phyloP scores from a whole-genome alignment of 257 asterid genomes.

The Nyctanthes arbortristis region DNA sequence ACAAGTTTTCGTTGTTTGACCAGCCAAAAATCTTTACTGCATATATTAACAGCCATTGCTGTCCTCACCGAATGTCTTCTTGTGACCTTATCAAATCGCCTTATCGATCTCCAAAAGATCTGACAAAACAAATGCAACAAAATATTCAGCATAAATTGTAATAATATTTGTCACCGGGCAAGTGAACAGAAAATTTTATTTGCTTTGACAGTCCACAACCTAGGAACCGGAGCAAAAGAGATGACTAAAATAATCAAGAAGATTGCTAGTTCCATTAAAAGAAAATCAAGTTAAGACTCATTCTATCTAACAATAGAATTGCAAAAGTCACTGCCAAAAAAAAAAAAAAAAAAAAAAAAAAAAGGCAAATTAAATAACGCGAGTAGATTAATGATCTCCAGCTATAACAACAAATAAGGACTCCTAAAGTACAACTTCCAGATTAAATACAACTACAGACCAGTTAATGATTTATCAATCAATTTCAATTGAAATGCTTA shows the following conservation, averaged over 20 bases:
- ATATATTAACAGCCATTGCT: slow-evolving; percentile 13
- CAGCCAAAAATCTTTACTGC: slow-evolving; percentile 2
- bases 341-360: too few relatives aligned
- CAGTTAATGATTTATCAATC: slow-evolving; percentile 13
- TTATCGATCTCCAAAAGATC: slow-evolving; percentile 78
- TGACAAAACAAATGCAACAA: slow-evolving; percentile 28
- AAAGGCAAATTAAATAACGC: too few relatives aligned
- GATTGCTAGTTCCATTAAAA: not conserved
- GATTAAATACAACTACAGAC: too few relatives aligned
- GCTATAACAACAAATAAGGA: too few relatives aligned
- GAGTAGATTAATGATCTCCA: not conserved
- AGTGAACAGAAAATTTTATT: too few relatives aligned
- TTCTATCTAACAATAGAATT: too few relatives aligned
- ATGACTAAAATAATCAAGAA: not conserved
- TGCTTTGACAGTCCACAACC: too few relatives aligned
- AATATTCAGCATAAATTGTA: slow-evolving; percentile 22
- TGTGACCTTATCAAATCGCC: slow-evolving; percentile 56
- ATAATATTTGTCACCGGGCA: not conserved
- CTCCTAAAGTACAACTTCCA: too few relatives aligned
- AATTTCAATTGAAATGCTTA: slow-evolving; percentile 11
- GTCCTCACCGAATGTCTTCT: slow-evolving; percentile 83
- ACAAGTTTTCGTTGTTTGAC: not conserved
- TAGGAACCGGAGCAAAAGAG: slow-evolving; percentile 5
- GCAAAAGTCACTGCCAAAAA: too few relatives aligned
- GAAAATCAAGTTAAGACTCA: slow-evolving; percentile 4